Base-by-base conservation (phyloP, 2,329 filamentous ascomycete genomes). In the Apiospora marii region DNA sequence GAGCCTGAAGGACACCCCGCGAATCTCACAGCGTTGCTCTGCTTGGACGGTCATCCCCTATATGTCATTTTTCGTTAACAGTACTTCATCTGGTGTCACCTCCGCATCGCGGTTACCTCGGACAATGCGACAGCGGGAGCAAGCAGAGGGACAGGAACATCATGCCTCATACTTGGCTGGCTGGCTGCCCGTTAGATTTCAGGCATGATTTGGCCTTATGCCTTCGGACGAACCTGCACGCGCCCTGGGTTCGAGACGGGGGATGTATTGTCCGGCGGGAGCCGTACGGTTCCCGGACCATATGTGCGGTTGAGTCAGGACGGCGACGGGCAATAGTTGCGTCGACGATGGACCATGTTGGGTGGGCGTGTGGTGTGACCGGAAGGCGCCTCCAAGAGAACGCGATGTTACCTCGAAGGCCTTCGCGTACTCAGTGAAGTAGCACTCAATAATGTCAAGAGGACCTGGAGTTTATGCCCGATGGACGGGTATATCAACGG, bases 401-500 rank as follows among this genome's bases (percentile, higher is more conserved):
- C 58, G 58, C 58, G 58, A 64, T 64, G 58, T n/a, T 64, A 64
- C 58, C 58, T 64, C 34, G 58, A 41, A 37, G 34, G 22, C 34
- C 34, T n/a, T 37, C 37, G 58, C 34, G 41, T 41, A 6, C 19
- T 13, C n/a, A n/a, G 34, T 22, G 58, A 64, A 64, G 58, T 64
- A 41, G 34, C 58, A 64, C 34, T 64, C 58, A 64, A 10, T 41
- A 64, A 64, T n/a, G 58, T 41, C 58, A 19, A 37, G 30, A n/a
- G 58, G 58, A 64, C 41, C 58, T 64, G 58, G 41, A n/a, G 58
- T 64, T 64, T 41, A 64, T 64, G 58, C 58, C 22, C 58, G 58
- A 41, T 64, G 58, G 34, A 64, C 58, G 10, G 30, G 34, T 64
- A 41, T 41, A 64, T 64, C 34, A 64, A 41, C 10, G 34, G 12